These are phyloP conservation scores for Tilletia walkeri DNA, from an alignment of 1,284 basidiomycete genomes.

Conservation along the genomic window DNA sequence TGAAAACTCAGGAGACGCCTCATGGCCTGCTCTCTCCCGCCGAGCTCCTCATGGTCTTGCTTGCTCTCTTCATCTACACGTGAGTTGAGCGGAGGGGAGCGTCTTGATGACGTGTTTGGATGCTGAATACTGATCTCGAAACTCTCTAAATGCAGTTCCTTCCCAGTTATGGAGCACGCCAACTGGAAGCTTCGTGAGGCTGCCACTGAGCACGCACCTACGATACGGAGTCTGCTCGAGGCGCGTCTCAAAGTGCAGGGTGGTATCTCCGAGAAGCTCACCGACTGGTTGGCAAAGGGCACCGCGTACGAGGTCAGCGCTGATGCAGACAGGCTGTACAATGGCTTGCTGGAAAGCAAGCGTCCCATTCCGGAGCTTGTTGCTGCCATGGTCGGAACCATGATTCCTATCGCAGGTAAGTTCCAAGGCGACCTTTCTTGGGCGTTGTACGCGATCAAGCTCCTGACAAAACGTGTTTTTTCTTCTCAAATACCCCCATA, in stretches of 20 bases:
- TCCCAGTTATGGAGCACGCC: constrained; percentile 63
- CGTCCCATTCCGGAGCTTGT: constrained; percentile 19
- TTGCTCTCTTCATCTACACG: constrained; percentile 28
- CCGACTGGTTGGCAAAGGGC: constrained; percentile 29
- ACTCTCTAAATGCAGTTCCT: constrained; percentile 27
- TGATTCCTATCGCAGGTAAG: constrained; percentile 27
- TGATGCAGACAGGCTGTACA: constrained; percentile 26
- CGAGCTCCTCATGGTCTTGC: constrained; percentile 22
- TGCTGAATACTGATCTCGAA: constrained; percentile 9
- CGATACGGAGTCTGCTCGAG: constrained; percentile 23
- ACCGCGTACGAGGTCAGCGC: constrained; percentile 24
- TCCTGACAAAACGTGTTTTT: too few species aligned
- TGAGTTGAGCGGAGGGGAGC: too few species aligned
- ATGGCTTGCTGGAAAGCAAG: constrained; percentile 18
- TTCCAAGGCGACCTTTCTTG: neutral
- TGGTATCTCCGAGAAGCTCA: constrained; percentile 25
- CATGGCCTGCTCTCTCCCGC: constrained; percentile 63
- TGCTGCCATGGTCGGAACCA: constrained; percentile 21
- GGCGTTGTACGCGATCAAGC: too few species aligned
- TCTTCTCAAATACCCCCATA: neutral
- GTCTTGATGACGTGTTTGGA: too few species aligned
- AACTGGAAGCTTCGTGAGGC: constrained; percentile 26
- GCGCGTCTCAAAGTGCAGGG: constrained; percentile 23
- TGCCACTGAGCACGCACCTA: constrained; percentile 17
- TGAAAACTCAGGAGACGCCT: constrained; percentile 65